Conservation (phyloP, 169 alveolate genomes). For the Amoebophrya sp. region DNA sequence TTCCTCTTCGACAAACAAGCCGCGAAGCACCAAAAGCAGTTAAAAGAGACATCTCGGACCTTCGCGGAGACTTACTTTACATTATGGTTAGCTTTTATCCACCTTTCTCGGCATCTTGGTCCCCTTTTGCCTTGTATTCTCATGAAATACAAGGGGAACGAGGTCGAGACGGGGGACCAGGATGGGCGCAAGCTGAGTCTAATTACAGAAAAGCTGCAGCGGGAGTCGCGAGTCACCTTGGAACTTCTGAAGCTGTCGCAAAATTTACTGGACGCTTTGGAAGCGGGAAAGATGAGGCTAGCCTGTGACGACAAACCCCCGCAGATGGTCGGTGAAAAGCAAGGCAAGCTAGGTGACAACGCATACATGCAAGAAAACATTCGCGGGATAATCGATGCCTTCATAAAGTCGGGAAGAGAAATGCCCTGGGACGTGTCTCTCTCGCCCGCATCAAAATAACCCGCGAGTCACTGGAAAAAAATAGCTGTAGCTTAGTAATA, state of each 20-base stretch:
- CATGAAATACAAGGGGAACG: no score
- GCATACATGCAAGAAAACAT: not conserved
- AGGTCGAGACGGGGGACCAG: no score
- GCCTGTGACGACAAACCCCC: no score
- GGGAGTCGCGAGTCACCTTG: not conserved
- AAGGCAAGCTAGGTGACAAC: not conserved
- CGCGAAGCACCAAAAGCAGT: not conserved
- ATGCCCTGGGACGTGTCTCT: constrained; percentile 22
- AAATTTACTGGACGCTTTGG: not conserved
- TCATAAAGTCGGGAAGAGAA: not conserved
- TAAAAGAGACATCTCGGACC: not conserved
- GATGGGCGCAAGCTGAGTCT: no score
- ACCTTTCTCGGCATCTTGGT: no score
- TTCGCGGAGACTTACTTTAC: constrained; percentile 12
- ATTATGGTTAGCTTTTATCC: no score
- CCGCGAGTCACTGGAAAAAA: no score
- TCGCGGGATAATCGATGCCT: not conserved
- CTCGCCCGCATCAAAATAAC: no score
- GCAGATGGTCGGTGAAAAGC: not conserved
- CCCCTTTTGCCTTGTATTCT: no score
- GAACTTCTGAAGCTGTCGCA: not conserved
- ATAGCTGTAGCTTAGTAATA: no score
- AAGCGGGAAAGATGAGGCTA: no score
- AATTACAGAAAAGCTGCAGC: not conserved
- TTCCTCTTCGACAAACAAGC: not conserved